Conservation (phyloP, 2,329 filamentous ascomycete genomes). For the Clonostachys solani region DNA sequence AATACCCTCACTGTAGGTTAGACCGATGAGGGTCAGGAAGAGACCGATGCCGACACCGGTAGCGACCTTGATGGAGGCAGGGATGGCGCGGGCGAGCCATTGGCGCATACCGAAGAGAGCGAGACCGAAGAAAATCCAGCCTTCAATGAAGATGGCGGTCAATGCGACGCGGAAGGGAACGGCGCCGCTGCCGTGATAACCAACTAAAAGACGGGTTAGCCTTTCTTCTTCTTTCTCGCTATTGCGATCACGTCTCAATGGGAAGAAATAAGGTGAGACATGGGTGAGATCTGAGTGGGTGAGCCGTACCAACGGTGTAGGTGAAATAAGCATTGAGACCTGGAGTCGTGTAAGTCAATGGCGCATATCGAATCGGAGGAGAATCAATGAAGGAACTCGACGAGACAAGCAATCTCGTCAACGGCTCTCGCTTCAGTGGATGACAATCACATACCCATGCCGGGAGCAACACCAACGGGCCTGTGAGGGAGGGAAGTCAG, state of each 20-base stretch:
- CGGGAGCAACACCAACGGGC: constrained; percentile 32
- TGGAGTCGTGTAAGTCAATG: not conserved
- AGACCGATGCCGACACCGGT: constrained; percentile 83
- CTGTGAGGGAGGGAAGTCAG: constrained; percentile 6
- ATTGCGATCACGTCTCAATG: too few relatives aligned
- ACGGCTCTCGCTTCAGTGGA: too few relatives aligned
- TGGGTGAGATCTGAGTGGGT: not conserved
- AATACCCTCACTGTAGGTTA: constrained; percentile 80
- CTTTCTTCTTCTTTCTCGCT: not conserved
- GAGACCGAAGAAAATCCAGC: constrained; percentile 77
- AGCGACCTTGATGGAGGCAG: constrained; percentile 79
- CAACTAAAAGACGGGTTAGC: constrained; percentile 42
- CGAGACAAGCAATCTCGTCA: too few relatives aligned
- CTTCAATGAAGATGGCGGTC: constrained; percentile 85
- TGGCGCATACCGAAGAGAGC: constrained; percentile 79
- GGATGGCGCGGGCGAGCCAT: constrained; percentile 82
- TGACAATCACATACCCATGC: constrained; percentile 32
- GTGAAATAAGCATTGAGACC: constrained; percentile 82
- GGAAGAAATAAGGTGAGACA: not conserved
- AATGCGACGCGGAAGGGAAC: constrained; percentile 74
- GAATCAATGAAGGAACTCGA: too few relatives aligned
- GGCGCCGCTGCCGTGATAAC: constrained; percentile 66
- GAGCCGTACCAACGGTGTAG: constrained; percentile 48
- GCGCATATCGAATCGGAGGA: too few relatives aligned
- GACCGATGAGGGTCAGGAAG: constrained; percentile 71